Evolutionary conservation across 108 stramenopile genomes (phyloP), one percentile per base, ranked within the genome.

Genomic region (Fragilariopsis cylindrus): DNA sequence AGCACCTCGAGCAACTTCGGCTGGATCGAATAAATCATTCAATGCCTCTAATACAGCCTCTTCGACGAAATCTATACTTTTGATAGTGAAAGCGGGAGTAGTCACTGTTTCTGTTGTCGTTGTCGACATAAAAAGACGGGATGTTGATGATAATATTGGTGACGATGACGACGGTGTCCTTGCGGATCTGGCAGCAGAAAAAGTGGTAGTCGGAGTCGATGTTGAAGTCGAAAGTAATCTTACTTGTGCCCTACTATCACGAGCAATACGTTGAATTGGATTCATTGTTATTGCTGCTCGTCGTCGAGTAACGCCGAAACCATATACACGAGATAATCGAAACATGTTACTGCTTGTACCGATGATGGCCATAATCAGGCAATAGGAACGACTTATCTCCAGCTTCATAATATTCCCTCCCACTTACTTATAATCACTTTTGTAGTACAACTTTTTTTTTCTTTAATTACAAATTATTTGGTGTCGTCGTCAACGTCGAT

Each of bases 1-100:
- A 47, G 81, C 81, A 41, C 82, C 86, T 56, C 82, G 72, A 1
- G 90, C 93, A 19, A 92, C 88, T 74, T 92, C 87, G 30, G 62
- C 77, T 8, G 90, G 88, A 76, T 94, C 92, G 70, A 90, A 94
- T 4, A 87, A 57, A 55, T 90, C 87, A 65, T 91, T 89, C 64
- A 94, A 60, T 7, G 77, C 83, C n/a, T 80, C 62, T 47, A 88
- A 76, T n/a, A 94, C 88, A 6, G 81, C 69, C 39, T 87, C 76
- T 53, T 88, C 76, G 54, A 94, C 76, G 74, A 71, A 86, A 47
- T 85, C 85, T 39, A 94, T 71, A 52, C 54, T 78, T 12, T 66
- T 71, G 57, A 75, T 72, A 39, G 45, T 30, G 12, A 73, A 12
- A 50, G 79, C 4, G 3, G 72, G 53, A 43, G 60, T 52, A 11